Percentiles rank a stretch among this genome's conserved stretches.
phyloP scores from a whole-genome alignment of 2,329 filamentous ascomycete species.

The Ambrosiella xylebori region DNA sequence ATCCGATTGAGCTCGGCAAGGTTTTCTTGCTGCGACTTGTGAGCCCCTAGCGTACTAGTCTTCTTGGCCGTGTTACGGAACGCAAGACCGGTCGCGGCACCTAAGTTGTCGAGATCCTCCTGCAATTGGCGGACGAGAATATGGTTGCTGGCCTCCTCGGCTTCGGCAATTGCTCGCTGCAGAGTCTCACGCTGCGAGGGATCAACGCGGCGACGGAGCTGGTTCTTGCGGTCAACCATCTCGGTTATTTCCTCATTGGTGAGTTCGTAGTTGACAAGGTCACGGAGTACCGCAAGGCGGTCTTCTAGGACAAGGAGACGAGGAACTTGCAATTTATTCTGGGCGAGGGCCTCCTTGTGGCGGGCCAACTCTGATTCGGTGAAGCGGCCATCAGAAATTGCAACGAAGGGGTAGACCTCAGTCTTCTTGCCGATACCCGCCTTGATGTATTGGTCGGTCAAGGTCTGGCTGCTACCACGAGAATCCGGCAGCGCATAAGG shows the following conservation, averaged over 20 bases:
- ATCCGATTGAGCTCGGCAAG: conserved; percentile 68
- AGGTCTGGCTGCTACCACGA: conserved; percentile 46
- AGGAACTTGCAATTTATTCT: conserved; percentile 31
- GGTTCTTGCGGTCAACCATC: conserved; percentile 56
- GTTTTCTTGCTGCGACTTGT: conserved; percentile 57
- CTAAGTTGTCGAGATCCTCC: conserved; percentile 43
- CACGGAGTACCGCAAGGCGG: conserved; percentile 70
- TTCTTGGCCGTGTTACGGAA: conserved; percentile 48
- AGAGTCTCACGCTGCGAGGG: conserved; percentile 52
- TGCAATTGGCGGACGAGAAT: conserved; percentile 36
- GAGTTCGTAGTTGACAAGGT: conserved; percentile 61
- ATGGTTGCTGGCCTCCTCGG: conserved; percentile 45
- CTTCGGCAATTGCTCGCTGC: conserved; percentile 46
- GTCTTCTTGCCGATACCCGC: conserved; percentile 69
- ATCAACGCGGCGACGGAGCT: conserved; percentile 47
- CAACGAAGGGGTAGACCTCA: conserved; percentile 76
- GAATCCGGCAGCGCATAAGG: conserved; percentile 72
- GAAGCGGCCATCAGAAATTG: conserved; percentile 70
- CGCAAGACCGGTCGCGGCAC: conserved; percentile 49
- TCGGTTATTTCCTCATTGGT: conserved; percentile 67
- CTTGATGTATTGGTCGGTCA: conserved; percentile 71
- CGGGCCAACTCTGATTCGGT: conserved; percentile 72
- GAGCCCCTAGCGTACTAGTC: conserved; percentile 26
- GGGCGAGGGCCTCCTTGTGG: conserved; percentile 40
- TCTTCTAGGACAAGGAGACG: conserved; percentile 49